These are phyloP conservation scores for Xylaria intraflava DNA, from an alignment of 495 filamentous ascomycete genomes.

Conservation along the genomic window DNA sequence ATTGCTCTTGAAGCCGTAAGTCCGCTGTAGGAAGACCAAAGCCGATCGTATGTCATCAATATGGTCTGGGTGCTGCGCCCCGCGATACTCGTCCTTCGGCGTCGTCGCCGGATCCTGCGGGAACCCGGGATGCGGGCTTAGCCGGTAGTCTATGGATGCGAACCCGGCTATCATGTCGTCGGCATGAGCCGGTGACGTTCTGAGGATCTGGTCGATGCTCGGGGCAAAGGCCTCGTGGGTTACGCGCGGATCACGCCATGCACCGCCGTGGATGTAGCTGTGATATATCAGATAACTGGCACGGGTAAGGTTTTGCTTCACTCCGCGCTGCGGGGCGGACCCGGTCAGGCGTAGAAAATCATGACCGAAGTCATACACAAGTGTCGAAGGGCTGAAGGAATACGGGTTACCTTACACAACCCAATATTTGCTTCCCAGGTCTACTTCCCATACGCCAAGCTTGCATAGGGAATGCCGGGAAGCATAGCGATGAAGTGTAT, in stretches of 20 bases:
- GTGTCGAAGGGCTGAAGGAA: background rate
- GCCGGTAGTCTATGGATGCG: slow-evolving; percentile 72
- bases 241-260: slow-evolving; percentile 71
- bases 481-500: slow-evolving; percentile 22
- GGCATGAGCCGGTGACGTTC: slow-evolving; percentile 12
- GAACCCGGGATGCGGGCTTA: slow-evolving; percentile 62
- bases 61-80: slow-evolving; percentile 65
- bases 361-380: slow-evolving; percentile 4
- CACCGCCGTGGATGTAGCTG: slow-evolving; percentile 82
- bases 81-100: slow-evolving; percentile 31
- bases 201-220: slow-evolving; percentile 40
- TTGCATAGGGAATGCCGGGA: slow-evolving; percentile 21
- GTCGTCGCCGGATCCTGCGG: slow-evolving; percentile 39
- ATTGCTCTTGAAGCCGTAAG: slow-evolving; percentile 40
- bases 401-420: slow-evolving; percentile 18
- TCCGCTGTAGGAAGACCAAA: slow-evolving; percentile 52
- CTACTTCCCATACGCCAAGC: slow-evolving; percentile 25
- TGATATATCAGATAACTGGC: background rate
- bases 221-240: slow-evolving; percentile 46
- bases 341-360: too few species aligned
- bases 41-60: slow-evolving; percentile 61
- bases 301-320: background rate
- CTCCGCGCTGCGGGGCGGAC: too few species aligned
- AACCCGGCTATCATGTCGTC: slow-evolving; percentile 49
- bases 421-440: slow-evolving; percentile 21